Evolutionary conservation across 2,329 filamentous ascomycete genomes (phyloP).

Genomic region (Coniochaeta ligniaria): DNA sequence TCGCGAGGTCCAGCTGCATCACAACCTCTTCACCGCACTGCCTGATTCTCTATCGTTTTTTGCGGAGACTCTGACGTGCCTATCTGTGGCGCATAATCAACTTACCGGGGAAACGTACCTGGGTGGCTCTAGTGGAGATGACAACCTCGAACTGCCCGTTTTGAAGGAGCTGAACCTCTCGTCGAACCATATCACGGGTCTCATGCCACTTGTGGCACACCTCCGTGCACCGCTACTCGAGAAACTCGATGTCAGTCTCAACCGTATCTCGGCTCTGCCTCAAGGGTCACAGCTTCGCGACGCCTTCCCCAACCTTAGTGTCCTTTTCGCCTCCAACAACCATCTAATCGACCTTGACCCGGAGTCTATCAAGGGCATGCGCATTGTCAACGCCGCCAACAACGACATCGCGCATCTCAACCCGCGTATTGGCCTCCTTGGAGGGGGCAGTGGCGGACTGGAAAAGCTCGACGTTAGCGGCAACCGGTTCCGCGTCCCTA

Average conservation of each 20-base stretch:
- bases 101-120: slow-evolving; percentile 60
- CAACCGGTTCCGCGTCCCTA: slow-evolving; percentile 82
- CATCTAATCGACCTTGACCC: slow-evolving; percentile 66
- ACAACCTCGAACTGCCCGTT: slow-evolving; percentile 61
- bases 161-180: slow-evolving; percentile 72
- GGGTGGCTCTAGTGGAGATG: slow-evolving; percentile 26
- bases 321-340: slow-evolving; percentile 74
- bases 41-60: slow-evolving; percentile 68
- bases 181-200: slow-evolving; percentile 64
- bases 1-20: slow-evolving; percentile 60
- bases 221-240: slow-evolving; percentile 69
- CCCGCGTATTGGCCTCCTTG: slow-evolving; percentile 71
- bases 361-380: slow-evolving; percentile 66
- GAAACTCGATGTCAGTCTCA: slow-evolving; percentile 74
- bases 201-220: slow-evolving; percentile 57
- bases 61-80: slow-evolving; percentile 58
- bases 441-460: slow-evolving; percentile 46
- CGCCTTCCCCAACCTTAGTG: slow-evolving; percentile 61
- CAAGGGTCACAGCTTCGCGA: slow-evolving; percentile 42
- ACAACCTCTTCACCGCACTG: slow-evolving; percentile 66
- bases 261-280: slow-evolving; percentile 69
- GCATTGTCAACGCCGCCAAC: slow-evolving; percentile 70
- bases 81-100: slow-evolving; percentile 72
- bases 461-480: slow-evolving; percentile 70
- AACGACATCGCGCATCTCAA: slow-evolving; percentile 82